Conservation (phyloP, 805 yeast species). For the Candida maesae region DNA sequence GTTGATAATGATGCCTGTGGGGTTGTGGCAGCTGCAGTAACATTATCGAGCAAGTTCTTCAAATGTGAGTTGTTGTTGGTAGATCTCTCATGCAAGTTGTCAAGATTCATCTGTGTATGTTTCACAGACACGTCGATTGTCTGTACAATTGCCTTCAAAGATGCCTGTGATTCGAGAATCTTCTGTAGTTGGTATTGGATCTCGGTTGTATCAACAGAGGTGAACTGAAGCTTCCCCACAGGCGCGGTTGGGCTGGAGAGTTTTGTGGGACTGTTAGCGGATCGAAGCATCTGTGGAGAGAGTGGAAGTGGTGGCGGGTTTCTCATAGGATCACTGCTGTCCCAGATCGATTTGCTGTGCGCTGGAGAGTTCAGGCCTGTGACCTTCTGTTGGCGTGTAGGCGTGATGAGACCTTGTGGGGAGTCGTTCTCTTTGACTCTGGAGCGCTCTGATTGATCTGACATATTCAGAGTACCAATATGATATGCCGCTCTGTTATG, state of each 20-base stretch:
- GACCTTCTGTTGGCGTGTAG: conserved; percentile 11
- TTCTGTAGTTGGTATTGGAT: conserved; percentile 26
- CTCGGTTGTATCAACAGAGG: conserved; percentile 19
- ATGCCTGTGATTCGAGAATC: conserved; percentile 28
- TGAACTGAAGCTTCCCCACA: conserved; percentile 24
- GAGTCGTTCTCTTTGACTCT: conserved; percentile 19
- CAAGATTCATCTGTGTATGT: conserved; percentile 27
- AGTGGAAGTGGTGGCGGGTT: conserved; percentile 40
- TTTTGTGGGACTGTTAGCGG: conserved; percentile 15
- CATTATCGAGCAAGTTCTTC: conserved; percentile 25
- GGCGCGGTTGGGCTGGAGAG: conserved; percentile 11
- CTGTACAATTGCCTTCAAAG: conserved; percentile 29
- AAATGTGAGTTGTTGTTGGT: conserved; percentile 27
- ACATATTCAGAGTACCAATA: background rate
- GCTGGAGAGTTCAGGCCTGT: conserved; percentile 17
- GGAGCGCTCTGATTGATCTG: background rate
- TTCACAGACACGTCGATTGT: conserved; percentile 26
- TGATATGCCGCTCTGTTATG: background rate
- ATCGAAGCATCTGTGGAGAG: conserved; percentile 35
- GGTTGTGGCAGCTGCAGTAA: conserved; percentile 6
- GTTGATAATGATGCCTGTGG: background rate
- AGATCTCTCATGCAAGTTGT: conserved; percentile 25
- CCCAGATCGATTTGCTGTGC: conserved; percentile 30
- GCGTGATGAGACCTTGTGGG: conserved; percentile 10
- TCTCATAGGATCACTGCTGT: conserved; percentile 36